phyloP scores from a whole-genome alignment of 345 rosid genomes.

The Salix viminalis region DNA sequence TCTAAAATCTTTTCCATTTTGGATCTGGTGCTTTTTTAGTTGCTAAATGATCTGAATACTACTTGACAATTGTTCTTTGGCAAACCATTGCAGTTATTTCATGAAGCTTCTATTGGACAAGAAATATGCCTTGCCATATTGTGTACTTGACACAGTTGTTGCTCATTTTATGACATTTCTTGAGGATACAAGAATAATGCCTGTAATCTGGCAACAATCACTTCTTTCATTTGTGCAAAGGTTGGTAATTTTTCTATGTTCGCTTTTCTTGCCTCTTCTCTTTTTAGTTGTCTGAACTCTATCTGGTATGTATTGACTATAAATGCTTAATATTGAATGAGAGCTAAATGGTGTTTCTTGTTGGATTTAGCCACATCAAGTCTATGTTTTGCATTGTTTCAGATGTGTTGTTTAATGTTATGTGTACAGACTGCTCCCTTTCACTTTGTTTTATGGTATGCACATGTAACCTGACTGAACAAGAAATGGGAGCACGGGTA shows the following conservation, averaged over 20 bases:
- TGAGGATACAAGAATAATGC: constrained; percentile 78
- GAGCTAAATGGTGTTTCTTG: background rate
- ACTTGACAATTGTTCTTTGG: constrained; percentile 7
- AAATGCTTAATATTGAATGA: background rate
- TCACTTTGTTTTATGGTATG: background rate
- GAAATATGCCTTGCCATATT: constrained; percentile 82
- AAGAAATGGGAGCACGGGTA: background rate
- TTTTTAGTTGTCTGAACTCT: background rate
- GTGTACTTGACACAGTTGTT: constrained; percentile 74
- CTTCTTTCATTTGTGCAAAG: constrained; percentile 88
- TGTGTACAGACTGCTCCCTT: background rate
- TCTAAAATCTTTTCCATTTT: background rate
- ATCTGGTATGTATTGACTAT: background rate
- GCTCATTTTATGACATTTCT: constrained; percentile 79
- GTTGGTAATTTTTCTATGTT: constrained; percentile 29
- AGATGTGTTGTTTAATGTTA: background rate
- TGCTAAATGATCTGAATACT: background rate
- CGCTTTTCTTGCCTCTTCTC: background rate
- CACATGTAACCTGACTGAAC: background rate
- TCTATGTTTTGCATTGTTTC: background rate
- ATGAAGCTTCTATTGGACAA: constrained; percentile 87
- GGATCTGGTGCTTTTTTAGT: background rate
- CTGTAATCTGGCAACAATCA: constrained; percentile 97
- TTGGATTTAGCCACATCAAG: background rate
- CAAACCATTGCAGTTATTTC: constrained; percentile 57